These are phyloP conservation scores for Russula sp. DNA, from an alignment of 768 basidiomycete genomes.

Conservation along the genomic window DNA sequence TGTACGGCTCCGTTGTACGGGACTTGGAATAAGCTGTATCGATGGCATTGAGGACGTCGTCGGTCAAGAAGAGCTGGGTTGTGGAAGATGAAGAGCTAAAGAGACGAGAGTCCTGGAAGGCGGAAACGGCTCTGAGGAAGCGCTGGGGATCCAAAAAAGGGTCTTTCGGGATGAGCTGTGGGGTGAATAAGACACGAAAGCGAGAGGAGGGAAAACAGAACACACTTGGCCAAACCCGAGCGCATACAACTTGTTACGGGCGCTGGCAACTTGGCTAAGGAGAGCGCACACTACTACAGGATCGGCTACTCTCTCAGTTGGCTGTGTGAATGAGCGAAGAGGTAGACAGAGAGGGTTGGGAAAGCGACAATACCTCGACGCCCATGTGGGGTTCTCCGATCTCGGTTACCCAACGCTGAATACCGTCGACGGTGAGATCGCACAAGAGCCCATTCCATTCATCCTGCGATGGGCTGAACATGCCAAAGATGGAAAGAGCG, in stretches of 20 bases:
- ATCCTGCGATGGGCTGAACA: slow-evolving; percentile 39
- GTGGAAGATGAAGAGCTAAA: slow-evolving; percentile 4
- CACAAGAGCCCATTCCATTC: slow-evolving; percentile 63
- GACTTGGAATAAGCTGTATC: slow-evolving; percentile 40
- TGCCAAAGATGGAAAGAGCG: slow-evolving; percentile 62
- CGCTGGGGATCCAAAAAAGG: slow-evolving; percentile 65
- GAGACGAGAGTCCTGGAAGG: slow-evolving; percentile 25
- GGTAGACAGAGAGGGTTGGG: neutral
- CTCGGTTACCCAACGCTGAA: slow-evolving; percentile 58
- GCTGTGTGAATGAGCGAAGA: slow-evolving; percentile 32
- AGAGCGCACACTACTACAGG: slow-evolving; percentile 64
- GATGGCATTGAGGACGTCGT: slow-evolving; percentile 43
- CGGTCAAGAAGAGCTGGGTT: slow-evolving; percentile 31
- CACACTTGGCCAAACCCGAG: slow-evolving; percentile 41
- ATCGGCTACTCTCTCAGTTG: slow-evolving; percentile 66
- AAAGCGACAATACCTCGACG: slow-evolving; percentile 43
- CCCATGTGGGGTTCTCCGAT: slow-evolving; percentile 56
- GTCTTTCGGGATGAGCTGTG: slow-evolving; percentile 53
- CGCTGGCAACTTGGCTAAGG: slow-evolving; percentile 57
- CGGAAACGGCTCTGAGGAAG: slow-evolving; percentile 44
- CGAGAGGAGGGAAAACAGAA: neutral
- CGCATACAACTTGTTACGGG: slow-evolving; percentile 62
- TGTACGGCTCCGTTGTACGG: slow-evolving; percentile 45
- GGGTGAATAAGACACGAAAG: neutral
- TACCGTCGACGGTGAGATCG: slow-evolving; percentile 65